Evolutionary conservation across 164 flowering plant genomes (phyloP), one percentile per base, ranked within the genome.

Genomic region (Magnolia changhungtana): DNA sequence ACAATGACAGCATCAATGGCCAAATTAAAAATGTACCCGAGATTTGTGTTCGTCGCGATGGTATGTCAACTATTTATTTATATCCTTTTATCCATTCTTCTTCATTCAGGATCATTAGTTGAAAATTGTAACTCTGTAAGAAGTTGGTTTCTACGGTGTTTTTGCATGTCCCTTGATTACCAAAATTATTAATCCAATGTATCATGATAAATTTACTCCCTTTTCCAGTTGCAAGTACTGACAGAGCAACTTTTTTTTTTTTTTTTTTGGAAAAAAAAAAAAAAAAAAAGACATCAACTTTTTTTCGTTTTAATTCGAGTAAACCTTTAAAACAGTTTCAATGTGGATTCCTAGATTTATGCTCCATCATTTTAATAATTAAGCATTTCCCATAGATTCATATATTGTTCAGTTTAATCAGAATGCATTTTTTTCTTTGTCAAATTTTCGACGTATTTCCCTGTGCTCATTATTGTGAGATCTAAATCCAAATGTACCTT

Each of bases 21-120:
- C 88, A 86, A 77, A 86, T 91, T 76, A 92, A 88, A 81, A 90
- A 83, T 78, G 78, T 96, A 31, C 94, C 99, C 2, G 99, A 96
- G 84, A 90, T 96, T 52, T 92, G 99, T 84, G 89, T 96, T 23
- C 93, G 98, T 9, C 86, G 86, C 74, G 94, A 94, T 85, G 99
- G 99, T 94, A 91, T 69, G 88, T 21, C 50, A 49, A 50, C 9
- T 24, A 71, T 10, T 20, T 9, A 20, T 24, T 9, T 50, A 51
- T 50, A n/a, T 24, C 63, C 3, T 7, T 23, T 21, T 50, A 13
- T 50, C 45, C 61, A 69, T 69, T 2, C n/a, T 19, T 45, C n/a
- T 69, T 69, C 18, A 16, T 55, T 8, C 61, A 37, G 45, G 45
- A 37, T 37, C 45, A 37, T 3, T 4, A 24, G 9, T 24, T 68